Conservation (phyloP, 495 filamentous ascomycete genomes). For the Evansstolkia leycettana region DNA sequence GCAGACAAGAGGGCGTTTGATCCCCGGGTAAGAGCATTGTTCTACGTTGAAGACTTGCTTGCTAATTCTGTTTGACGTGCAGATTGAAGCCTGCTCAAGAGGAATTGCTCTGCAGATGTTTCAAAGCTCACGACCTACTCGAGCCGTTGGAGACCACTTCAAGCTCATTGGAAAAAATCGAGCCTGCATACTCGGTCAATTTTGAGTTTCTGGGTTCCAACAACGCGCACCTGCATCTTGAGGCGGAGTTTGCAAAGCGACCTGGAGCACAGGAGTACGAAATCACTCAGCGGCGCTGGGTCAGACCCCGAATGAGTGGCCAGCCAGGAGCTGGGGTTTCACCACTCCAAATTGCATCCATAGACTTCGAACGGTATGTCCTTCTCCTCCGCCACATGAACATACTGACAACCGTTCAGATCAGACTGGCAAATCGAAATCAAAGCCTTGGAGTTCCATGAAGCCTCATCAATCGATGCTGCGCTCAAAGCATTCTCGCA, state of each 20-base stretch:
- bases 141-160: slow-evolving; percentile 29
- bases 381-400: neutral
- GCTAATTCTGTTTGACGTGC: slow-evolving; percentile 1
- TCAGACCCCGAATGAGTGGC: slow-evolving; percentile 13
- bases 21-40: slow-evolving; percentile 22
- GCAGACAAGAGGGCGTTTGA: slow-evolving; percentile 23
- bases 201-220: slow-evolving; percentile 27
- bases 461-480: slow-evolving; percentile 11
- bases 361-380: slow-evolving; percentile 23
- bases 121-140: slow-evolving; percentile 30
- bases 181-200: slow-evolving; percentile 23
- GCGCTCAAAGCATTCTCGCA: slow-evolving; percentile 16
- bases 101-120: slow-evolving; percentile 13
- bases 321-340: slow-evolving; percentile 7
- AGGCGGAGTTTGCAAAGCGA: slow-evolving; percentile 20
- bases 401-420: slow-evolving; percentile 9
- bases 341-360: slow-evolving; percentile 21
- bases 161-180: slow-evolving; percentile 10
- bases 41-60: neutral
- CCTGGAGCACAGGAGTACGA: slow-evolving; percentile 17
- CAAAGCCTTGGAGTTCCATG: slow-evolving; percentile 20
- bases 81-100: slow-evolving; percentile 15
- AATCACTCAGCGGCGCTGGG: slow-evolving; percentile 20
- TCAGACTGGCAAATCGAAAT: slow-evolving; percentile 30
- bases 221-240: slow-evolving; percentile 20